Base-by-base conservation (phyloP, 163 green algal species). In the Prototheca wickerhamii region DNA sequence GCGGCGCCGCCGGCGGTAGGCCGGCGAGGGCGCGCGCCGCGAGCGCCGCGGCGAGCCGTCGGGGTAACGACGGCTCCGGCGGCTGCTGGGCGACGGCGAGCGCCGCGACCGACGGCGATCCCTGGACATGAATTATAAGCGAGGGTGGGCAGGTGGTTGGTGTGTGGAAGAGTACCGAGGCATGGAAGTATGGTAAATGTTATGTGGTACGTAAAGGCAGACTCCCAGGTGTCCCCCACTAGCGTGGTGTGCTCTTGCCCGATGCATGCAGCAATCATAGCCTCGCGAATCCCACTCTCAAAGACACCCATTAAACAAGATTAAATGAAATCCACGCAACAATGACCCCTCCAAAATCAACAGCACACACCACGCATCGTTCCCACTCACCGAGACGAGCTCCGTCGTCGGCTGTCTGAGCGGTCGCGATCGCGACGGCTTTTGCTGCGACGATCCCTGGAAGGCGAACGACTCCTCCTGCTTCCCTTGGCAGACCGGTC, bases 11-110 rank as follows among this genome's bases (percentile, higher is more conserved):
- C 4, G 8, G 30, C 12, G 43, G 31, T 10, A 44, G 37, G n/a
- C n/a, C n/a, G n/a, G n/a, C 35, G 35, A 56, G 31, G 65, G 69
- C 37, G 64, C 49, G 30, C 67, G 58, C 33, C 68, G 44, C 33
- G 58, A 30, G 31, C 68, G 35, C 28, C 34, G 30, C 52, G 29
- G 40, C 4, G 25, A 28, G 37, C 61, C 37, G 28, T 68, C 60
- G 8, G 29, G 44, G 26, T 50, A 35, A n/a, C 64, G 63, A 34
- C 50, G 53, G 32, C 32, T 35, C 1, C 58, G 44, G 21, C 58
- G 51, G 55, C 61, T 57, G 65, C 69, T 50, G 21, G 49, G 51
- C 51, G 25, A 29, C 4, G n/a, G 51, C 25, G 18, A 10, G 51
- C 51, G 51, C 51, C 23, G 25, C n/a, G 37, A 29, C 20, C 52